A percentile compares a stretch with the other conserved stretches of the same genome.
Conservation (phyloP, 345 rosid genomes). For the Cochlearia excelsa region DNA sequence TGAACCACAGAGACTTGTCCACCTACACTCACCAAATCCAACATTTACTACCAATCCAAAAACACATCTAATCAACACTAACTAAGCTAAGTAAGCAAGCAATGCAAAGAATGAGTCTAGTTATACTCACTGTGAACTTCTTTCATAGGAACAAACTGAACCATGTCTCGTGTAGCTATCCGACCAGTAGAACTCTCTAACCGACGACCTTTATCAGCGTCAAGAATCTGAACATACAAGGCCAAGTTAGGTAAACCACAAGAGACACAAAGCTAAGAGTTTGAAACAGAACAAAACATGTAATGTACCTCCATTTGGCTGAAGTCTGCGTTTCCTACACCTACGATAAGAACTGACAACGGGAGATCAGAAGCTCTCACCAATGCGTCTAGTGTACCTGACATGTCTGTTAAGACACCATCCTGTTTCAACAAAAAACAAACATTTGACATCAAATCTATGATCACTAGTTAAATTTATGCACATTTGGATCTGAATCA, state of each 20-base stretch:
- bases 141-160: constrained; percentile 82
- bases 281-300: constrained; percentile 3
- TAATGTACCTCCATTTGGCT: constrained; percentile 82
- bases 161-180: constrained; percentile 80
- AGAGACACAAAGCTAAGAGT: not conserved
- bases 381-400: constrained; percentile 71
- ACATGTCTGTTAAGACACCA: constrained; percentile 78
- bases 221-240: constrained; percentile 52
- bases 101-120: not conserved
- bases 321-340: constrained; percentile 81
- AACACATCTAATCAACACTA: not conserved
- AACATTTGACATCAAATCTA: not conserved
- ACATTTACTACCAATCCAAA: not conserved
- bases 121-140: constrained; percentile 63
- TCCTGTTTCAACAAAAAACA: constrained; percentile 47
- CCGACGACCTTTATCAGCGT: constrained; percentile 69
- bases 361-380: constrained; percentile 96
- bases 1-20: constrained; percentile 69
- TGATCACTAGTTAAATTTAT: not conserved
- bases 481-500: not conserved
- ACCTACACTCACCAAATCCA: constrained; percentile 39
- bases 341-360: constrained; percentile 75
- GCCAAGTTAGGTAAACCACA: not conserved
- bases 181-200: constrained; percentile 77
- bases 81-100: not conserved